Percentiles rank a stretch among this genome's conserved stretches.
Evolutionary conservation across 2,329 filamentous ascomycete species (phyloP).

Genomic region (Aureobasidium uvarum): DNA sequence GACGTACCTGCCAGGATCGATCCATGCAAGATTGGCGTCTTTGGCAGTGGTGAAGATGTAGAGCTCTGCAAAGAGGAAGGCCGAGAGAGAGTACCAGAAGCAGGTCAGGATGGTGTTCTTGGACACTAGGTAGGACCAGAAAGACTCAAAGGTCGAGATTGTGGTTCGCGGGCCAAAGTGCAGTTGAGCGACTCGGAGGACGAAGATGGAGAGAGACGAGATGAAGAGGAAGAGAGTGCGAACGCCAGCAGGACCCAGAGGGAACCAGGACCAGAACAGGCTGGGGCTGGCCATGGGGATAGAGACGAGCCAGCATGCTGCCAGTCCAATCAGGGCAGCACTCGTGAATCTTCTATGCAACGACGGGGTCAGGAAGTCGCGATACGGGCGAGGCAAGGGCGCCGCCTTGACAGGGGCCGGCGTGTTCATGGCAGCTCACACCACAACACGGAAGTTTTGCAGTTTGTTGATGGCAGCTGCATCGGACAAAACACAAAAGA

Average conservation of each 20-base stretch:
- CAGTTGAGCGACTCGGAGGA: constrained; percentile 66
- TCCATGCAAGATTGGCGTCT: constrained; percentile 65
- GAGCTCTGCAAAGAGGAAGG: constrained; percentile 74
- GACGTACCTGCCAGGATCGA: constrained; percentile 65
- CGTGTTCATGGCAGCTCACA: background rate
- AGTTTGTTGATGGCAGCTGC: constrained; percentile 10
- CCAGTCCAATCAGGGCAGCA: constrained; percentile 67
- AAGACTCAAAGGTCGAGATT: constrained; percentile 63
- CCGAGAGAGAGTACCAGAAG: constrained; percentile 74
- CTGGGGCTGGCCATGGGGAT: constrained; percentile 55
- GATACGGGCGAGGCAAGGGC: constrained; percentile 56
- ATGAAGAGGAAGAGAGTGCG: constrained; percentile 74
- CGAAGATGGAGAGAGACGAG: constrained; percentile 72
- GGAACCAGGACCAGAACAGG: constrained; percentile 81
- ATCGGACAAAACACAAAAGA: constrained; percentile 15
- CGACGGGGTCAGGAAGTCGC: constrained; percentile 86
- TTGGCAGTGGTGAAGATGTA: constrained; percentile 70
- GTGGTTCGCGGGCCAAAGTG: constrained; percentile 59
- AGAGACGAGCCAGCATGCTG: constrained; percentile 70
- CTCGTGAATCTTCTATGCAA: constrained; percentile 83
- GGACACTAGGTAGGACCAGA: constrained; percentile 58
- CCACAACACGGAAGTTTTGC: background rate
- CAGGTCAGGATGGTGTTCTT: constrained; percentile 66
- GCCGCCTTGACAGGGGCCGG: constrained; percentile 7
- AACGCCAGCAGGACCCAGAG: constrained; percentile 72